Evolutionary conservation across 805 yeast genomes (phyloP), one percentile per base, ranked within the genome.

Genomic region (Blastobotrys parvus): DNA sequence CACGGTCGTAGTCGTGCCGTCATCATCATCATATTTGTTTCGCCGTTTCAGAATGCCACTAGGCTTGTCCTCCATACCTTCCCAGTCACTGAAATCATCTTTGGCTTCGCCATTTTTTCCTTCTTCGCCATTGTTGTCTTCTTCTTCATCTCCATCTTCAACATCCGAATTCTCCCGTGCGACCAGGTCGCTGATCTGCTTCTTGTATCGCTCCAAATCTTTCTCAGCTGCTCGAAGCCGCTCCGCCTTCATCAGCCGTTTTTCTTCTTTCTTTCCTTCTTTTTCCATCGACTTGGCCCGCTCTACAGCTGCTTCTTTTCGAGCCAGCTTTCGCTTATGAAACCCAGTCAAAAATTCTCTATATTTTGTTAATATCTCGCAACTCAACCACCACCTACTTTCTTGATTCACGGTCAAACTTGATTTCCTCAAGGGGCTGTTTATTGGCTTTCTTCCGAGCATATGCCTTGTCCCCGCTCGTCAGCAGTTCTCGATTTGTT

Each of bases 341-440:
- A 90, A 90, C 33, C 98, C 98, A 2, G 97, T 90, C 52, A 90
- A 67, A 61, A 79, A 90, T 47, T 90, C 95, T 23, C 68, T 62
- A 19, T 8, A 15, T 39, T 41, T 22, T 39, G 17, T 31, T 15
- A 11, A 17, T 11, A 29, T 35, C 38, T 4, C 18, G 8, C 4
- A 13, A 16, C 27, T 13, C 27, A 10, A 8, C 15, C 4, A 17
- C 10, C 21, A 58, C 69, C 50, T 50, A 65, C 61, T 71, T 65
- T 59, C 97, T 68, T n/a, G 82, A 74, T 16, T 74, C 83, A 49
- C 78, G 76, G 62, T 92, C 92, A 60, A 88, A 92, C 1, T 75
- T 77, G 22, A 92, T 94, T 60, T 87, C 96, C 21, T 77, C 89
- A 2, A 85, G 88, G 32, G 87, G 55, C 19, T 42, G 41, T 76